Conservation (phyloP, 1,284 basidiomycete species). For the Ustilago cynodontis region DNA sequence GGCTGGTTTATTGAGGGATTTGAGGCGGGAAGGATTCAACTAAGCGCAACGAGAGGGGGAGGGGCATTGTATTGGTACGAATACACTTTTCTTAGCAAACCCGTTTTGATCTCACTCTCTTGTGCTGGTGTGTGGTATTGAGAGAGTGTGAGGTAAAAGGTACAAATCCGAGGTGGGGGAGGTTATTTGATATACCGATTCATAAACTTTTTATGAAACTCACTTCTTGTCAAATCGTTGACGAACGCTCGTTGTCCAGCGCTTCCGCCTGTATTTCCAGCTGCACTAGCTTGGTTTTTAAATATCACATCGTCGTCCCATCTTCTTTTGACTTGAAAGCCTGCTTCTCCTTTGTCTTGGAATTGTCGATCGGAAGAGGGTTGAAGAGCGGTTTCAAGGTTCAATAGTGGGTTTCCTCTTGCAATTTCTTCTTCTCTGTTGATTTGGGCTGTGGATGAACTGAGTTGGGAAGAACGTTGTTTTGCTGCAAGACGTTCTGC, state of each 20-base stretch:
- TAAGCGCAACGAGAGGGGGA: not conserved
- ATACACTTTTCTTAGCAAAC: not conserved
- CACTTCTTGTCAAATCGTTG: conserved; percentile 66
- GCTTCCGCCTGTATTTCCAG: conserved; percentile 5
- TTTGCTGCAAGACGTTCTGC: not conserved
- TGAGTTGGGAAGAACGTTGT: conserved; percentile 9
- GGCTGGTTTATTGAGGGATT: conserved; percentile 56
- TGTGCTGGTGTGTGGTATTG: not conserved
- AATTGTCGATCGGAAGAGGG: not conserved
- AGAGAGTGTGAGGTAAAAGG: not conserved
- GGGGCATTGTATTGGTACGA: not conserved
- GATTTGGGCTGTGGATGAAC: conserved; percentile 15
- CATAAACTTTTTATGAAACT: conserved; percentile 68
- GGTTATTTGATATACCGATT: conserved; percentile 60
- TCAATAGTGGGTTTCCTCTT: conserved; percentile 64
- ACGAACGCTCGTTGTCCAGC: conserved; percentile 42
- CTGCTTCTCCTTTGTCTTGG: not conserved
- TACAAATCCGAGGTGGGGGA: not conserved
- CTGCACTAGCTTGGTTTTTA: conserved; percentile 62
- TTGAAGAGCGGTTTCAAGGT: conserved; percentile 57
- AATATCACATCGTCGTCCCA: conserved; percentile 70
- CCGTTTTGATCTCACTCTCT: not conserved
- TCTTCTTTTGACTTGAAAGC: conserved; percentile 56
- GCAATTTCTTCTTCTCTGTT: conserved; percentile 64
- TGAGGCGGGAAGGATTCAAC: conserved; percentile 21